Base-by-base conservation (phyloP, 305 asterid species). In the Andrographis paniculata region DNA sequence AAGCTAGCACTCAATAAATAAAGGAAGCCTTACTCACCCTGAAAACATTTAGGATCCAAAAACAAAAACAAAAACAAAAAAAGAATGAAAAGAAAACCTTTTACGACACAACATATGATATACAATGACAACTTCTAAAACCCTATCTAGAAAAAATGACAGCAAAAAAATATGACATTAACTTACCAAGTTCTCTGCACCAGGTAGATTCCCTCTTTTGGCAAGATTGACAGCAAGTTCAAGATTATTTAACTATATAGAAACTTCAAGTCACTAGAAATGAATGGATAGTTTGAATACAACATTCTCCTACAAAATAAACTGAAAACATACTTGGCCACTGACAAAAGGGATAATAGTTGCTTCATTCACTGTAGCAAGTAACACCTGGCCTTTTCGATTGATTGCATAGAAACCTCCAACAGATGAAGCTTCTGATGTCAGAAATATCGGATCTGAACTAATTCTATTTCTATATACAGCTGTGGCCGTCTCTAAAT, bases 191-290 rank as follows among this genome's bases (percentile, higher is more conserved):
- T 92, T 92, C 71, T 92, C 99, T 3, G 96, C 99, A 53, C 99
- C 99, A 14, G 96, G 96, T 62, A 92, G 94, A 57, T 92, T 92
- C 71, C 99, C 99, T 69, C 96, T 75, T 74, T 84, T 92, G 60
- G 99, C 96, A 53, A 92, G 94, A 69, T 74, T 92, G 60, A 92
- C 99, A 42, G 99, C 99, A 70, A 92, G 99, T 80, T 92, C 99
- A 74, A 92, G 84, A 73, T 92, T 92, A 69, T 87, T 92, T 63
- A 92, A 70, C 99, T 92, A 79, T 52, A 48, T 60, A 42, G 20
- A 59, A 62, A 13, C 14, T n/a, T 38, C 16, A n/a, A n/a, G 43
- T 14, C 19, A 3, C 5, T 11, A 38, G 18, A 38, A n/a, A 38
- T 38, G 1, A 38, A 38, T n/a, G 43, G 19, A 38, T n/a, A 1